phyloP scores from a whole-genome alignment of 768 basidiomycete genomes.

The Scleroderma bovista region DNA sequence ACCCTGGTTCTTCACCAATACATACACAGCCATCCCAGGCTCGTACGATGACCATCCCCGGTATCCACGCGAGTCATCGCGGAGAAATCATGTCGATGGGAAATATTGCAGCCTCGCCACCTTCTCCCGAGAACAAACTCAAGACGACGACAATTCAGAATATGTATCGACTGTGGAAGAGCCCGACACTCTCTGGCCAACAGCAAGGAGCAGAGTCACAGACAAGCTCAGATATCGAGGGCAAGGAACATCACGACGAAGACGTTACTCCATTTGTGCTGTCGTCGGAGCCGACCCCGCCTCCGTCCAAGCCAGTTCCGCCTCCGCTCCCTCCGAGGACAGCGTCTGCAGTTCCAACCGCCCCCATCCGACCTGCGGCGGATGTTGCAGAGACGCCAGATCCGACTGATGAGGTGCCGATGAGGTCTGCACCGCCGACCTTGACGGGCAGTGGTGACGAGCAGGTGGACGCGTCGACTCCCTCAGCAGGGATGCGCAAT shows the following conservation, averaged over 20 bases:
- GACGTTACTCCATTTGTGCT: constrained; percentile 28
- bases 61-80: constrained; percentile 80
- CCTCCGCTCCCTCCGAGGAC: constrained; percentile 42
- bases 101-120: constrained; percentile 50
- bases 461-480: constrained; percentile 3
- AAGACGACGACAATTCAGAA: constrained; percentile 56
- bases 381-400: constrained; percentile 20
- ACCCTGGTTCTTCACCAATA: constrained; percentile 43
- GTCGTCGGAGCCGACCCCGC: constrained; percentile 14
- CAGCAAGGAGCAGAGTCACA: constrained; percentile 12
- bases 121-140: constrained; percentile 32
- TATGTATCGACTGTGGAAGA: constrained; percentile 75
- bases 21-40: constrained; percentile 69
- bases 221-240: constrained; percentile 5
- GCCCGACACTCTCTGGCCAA: constrained; percentile 34
- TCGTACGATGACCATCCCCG: constrained; percentile 81
- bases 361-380: constrained; percentile 25
- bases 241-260: constrained; percentile 19
- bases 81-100: constrained; percentile 86
- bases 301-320: constrained; percentile 26
- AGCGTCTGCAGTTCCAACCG: constrained; percentile 22
- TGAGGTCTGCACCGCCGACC: constrained; percentile 45
- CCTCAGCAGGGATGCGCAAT: background rate
- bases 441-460: constrained; percentile 21
- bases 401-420: constrained; percentile 10